These are phyloP conservation scores for Leccinum subgranulosum DNA, from an alignment of 768 basidiomycete genomes.

Conservation along the genomic window DNA sequence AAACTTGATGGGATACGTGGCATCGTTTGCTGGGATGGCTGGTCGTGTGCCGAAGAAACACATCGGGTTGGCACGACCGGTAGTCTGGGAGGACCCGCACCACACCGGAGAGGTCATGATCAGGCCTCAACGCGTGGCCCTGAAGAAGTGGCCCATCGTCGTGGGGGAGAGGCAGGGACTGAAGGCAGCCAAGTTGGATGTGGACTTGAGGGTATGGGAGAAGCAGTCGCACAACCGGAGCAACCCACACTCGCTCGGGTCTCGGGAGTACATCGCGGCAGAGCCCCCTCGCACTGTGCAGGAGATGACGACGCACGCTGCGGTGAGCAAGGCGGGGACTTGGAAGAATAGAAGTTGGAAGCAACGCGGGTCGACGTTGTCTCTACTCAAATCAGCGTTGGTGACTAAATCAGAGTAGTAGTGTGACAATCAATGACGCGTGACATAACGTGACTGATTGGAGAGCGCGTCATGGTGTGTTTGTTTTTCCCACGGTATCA, in stretches of 20 bases:
- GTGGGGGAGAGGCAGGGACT: slow-evolving; percentile 44
- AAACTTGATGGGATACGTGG: slow-evolving; percentile 17
- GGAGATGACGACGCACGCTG: slow-evolving; percentile 16
- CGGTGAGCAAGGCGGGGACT: slow-evolving; percentile 2
- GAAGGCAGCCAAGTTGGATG: slow-evolving; percentile 34
- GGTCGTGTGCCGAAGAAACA: slow-evolving; percentile 19
- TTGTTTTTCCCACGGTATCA: slow-evolving; percentile 26
- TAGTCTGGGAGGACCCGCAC: slow-evolving; percentile 30
- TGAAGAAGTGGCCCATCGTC: slow-evolving; percentile 41
- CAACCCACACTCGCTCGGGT: slow-evolving; percentile 51
- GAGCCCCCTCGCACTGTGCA: slow-evolving; percentile 23
- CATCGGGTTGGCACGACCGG: slow-evolving; percentile 11
- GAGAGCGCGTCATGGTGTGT: slow-evolving; percentile 26
- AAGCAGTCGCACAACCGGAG: slow-evolving; percentile 30
- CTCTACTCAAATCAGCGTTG: slow-evolving; percentile 22
- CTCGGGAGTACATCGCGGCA: slow-evolving; percentile 42
- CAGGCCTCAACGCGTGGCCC: slow-evolving; percentile 24
- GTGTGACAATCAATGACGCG: slow-evolving; percentile 7
- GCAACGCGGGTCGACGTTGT: slow-evolving; percentile 3
- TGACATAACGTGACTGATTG: slow-evolving; percentile 25
- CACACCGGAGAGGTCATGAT: slow-evolving; percentile 29
- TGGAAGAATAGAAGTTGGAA: not conserved
- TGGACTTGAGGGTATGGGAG: slow-evolving; percentile 31
- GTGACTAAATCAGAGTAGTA: not conserved
- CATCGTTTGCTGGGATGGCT: slow-evolving; percentile 32